Percentiles rank a stretch among this genome's conserved stretches.
phyloP scores from a whole-genome alignment of 2,329 filamentous ascomycete species.

The Aspergillus caelatus region DNA sequence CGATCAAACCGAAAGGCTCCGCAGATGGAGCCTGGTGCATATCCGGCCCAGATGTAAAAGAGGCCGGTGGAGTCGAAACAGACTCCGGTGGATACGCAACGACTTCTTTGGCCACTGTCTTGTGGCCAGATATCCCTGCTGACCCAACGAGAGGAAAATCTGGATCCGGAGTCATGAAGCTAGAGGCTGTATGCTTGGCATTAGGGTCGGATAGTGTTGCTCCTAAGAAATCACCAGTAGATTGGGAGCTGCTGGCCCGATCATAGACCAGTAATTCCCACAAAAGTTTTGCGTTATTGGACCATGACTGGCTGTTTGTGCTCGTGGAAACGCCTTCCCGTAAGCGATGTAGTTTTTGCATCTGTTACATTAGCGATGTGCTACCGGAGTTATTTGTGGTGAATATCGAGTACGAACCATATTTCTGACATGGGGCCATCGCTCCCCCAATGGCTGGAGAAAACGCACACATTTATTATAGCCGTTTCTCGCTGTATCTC shows the following conservation, averaged over 20 bases:
- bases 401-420: conserved; percentile 2
- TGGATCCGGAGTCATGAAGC: conserved; percentile 22
- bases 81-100: conserved; percentile 39
- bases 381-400: neutral
- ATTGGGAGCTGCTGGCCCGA: conserved; percentile 31
- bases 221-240: conserved; percentile 19
- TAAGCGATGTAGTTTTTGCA: conserved; percentile 30
- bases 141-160: conserved; percentile 44
- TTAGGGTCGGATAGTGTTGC: neutral
- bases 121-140: conserved; percentile 43
- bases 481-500: conserved; percentile 39
- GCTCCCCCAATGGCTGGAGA: conserved; percentile 31
- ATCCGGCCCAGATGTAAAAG: neutral
- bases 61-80: neutral
- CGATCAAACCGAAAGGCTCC: neutral
- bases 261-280: conserved; percentile 44
- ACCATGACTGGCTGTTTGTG: conserved; percentile 26
- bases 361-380: conserved; percentile 16
- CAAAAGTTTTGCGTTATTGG: conserved; percentile 39
- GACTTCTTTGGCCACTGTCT: conserved; percentile 38
- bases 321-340: conserved; percentile 36
- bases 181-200: neutral
- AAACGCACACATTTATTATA: conserved; percentile 47
- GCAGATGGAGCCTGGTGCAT: neutral
- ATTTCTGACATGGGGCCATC: conserved; percentile 40